Evolutionary conservation across 305 asterid genomes (phyloP), one percentile per base, ranked within the genome.

Genomic region (Fraxinus xanthoxyloides): DNA sequence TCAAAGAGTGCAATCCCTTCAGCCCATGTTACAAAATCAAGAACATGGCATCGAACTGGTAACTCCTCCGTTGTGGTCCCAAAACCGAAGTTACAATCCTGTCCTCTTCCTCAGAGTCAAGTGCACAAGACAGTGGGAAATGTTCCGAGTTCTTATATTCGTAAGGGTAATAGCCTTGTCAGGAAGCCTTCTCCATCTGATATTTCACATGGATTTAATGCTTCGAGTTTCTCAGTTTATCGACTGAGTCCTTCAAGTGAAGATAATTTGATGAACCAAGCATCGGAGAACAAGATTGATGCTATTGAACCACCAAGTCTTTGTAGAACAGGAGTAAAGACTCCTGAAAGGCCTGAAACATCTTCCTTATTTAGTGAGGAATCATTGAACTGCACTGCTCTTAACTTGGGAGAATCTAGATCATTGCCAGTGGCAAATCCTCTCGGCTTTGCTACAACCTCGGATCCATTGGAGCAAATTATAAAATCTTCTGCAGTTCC

Each of bases 151-250:
- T 88, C 97, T 74, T 97, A 94, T 89, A 77, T 91, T 77, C 93
- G 98, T 70, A 92, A 90, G 89, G 98, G 97, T 79, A 94, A 97
- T 85, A 92, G 95, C 87, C 91, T 96, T 65, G 94, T 93, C 76
- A 89, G 99, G 81, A 92, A 90, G 77, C 83, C 90, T 83, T 84
- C 89, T 43, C 88, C 82, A 2, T 86, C 92, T 85, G 85, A 78
- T 75, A 12, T 81, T 85, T 77, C 90, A 70, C 85, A 82, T 81
- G 90, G 89, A 78, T 82, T 81, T 48, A 88, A 80, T 76, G 82
- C 87, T 85, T 82, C 89, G 36, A 87, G 83, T 83, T 65, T 87
- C 85, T 87, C 89, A 31, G 85, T 87, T 76, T 78, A 78, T 79
- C 86, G 81, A 77, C 59, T 80, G 80, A 84, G 78, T 74, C 87